Conservation (phyloP, 2,329 filamentous ascomycete genomes). For the Alternaria incomplexa region DNA sequence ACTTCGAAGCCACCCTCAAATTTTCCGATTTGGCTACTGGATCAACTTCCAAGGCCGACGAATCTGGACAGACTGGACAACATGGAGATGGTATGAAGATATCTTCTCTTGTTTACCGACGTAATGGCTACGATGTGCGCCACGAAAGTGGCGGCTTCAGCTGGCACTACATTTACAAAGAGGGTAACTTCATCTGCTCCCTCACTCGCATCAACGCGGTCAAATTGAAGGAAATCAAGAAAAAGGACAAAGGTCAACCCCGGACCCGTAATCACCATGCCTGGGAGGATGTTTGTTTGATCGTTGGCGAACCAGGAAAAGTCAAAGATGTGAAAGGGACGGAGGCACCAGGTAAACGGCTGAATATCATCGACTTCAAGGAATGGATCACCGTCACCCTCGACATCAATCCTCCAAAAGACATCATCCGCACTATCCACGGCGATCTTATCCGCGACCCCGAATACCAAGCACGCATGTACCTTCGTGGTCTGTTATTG, state of each 20-base stretch:
- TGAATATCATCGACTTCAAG: too few species aligned
- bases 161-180: constrained; percentile 8
- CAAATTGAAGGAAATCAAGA: neutral
- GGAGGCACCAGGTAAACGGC: too few species aligned
- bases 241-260: neutral
- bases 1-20: neutral
- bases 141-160: constrained; percentile 14
- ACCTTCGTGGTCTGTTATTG: too few species aligned
- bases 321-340: too few species aligned
- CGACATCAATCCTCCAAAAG: too few species aligned
- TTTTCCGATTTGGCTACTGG: neutral
- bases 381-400: too few species aligned
- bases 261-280: neutral
- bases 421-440: too few species aligned
- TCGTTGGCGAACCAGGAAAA: constrained; percentile 3
- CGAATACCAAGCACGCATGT: too few species aligned
- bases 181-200: constrained; percentile 3
- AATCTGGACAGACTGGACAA: constrained; percentile 19
- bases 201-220: constrained; percentile 8
- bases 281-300: constrained; percentile 23
- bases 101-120: constrained; percentile 12
- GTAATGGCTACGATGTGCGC: constrained; percentile 13
- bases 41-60: neutral
- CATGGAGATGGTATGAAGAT: constrained; percentile 32
- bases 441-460: too few species aligned